Evolutionary conservation across 176 grass and related monocot genomes (phyloP).

Genomic region (Ampelocalamus luodianensis): DNA sequence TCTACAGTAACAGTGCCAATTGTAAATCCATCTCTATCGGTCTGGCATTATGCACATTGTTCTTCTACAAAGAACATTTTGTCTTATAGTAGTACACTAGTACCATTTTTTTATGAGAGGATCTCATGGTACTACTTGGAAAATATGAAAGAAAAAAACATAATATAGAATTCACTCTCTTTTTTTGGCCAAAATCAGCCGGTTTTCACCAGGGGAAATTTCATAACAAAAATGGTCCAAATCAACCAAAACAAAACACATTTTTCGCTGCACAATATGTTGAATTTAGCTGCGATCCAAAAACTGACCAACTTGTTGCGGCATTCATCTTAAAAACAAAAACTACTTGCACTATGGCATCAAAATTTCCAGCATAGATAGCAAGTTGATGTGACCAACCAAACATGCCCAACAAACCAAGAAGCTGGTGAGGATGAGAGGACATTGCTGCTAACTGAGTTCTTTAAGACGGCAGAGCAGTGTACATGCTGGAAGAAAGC

Average conservation of each 20-base stretch:
- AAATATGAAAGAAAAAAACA: not conserved
- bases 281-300: not conserved
- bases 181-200: not conserved
- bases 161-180: not conserved
- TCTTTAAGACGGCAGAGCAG: constrained; percentile 37
- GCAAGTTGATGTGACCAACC: constrained; percentile 34
- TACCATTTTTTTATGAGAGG: not conserved
- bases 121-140: not conserved
- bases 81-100: not conserved
- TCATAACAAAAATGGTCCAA: not conserved
- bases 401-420: constrained; percentile 52
- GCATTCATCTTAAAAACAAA: not conserved
- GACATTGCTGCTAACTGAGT: not conserved
- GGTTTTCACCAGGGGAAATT: not conserved
- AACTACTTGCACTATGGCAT: not conserved
- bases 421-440: constrained; percentile 21
- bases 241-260: not conserved
- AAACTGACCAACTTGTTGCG: not conserved
- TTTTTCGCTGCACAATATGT: not conserved
- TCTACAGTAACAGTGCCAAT: not conserved
- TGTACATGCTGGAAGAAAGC: constrained; percentile 47
- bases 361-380: not conserved
- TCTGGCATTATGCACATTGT: constrained; percentile 1
- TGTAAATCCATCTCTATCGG: constrained; percentile 26
- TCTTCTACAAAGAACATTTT: constrained; percentile 20